Conservation (phyloP, 257 asterid species). For the Orobanche coerulescens region DNA sequence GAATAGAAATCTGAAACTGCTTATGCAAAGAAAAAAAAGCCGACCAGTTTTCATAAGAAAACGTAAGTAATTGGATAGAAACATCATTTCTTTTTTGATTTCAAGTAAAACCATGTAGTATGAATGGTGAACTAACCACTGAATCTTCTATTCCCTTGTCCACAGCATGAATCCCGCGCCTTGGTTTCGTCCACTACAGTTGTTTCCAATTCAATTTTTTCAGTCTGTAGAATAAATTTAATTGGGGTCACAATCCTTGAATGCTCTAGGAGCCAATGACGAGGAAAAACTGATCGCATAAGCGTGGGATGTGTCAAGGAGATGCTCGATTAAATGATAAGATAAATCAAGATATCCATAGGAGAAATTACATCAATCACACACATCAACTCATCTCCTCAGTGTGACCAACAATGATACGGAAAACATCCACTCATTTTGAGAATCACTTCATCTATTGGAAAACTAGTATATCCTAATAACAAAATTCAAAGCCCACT, state of each 20-base stretch:
- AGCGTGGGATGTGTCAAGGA: neutral
- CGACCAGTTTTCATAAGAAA: neutral
- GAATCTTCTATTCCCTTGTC: neutral
- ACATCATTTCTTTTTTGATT: neutral
- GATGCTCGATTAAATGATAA: neutral
- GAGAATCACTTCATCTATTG: neutral
- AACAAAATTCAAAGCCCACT: neutral
- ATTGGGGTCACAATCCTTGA: neutral
- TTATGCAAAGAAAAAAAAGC: neutral
- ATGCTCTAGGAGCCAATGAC: neutral
- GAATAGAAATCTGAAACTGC: constrained; percentile 79
- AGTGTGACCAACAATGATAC: too few relatives aligned
- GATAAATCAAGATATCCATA: neutral
- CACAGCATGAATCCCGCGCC: constrained; percentile 4
- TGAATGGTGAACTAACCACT: neutral
- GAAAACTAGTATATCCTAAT: neutral
- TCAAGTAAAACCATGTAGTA: neutral
- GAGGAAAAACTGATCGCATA: too few relatives aligned
- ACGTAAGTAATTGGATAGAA: neutral
- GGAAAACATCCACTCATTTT: neutral
- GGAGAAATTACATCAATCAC: neutral
- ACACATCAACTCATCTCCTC: too few relatives aligned
- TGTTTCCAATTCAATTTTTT: neutral
- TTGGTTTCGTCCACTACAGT: constrained; percentile 4
- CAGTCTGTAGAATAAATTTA: neutral